Evolutionary conservation across 306 rosid species (phyloP), one percentile per base, ranked within the genome.

Genomic region (Sechiopsis laciniata): DNA sequence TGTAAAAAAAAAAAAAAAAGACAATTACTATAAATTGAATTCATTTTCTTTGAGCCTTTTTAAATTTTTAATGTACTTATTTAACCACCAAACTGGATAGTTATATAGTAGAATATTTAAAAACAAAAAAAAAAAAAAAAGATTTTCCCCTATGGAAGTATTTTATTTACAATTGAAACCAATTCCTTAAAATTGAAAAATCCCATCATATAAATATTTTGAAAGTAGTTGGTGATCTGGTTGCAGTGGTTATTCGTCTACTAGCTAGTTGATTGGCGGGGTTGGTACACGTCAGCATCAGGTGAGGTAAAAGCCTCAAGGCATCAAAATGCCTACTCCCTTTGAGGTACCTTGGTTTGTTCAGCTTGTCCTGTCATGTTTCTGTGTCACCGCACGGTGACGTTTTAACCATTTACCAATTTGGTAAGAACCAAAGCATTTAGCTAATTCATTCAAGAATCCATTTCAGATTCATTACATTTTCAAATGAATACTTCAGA

Each of bases 251-350:
- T 19, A 26, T 5, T 2, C 26, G 16, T 65, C 17, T 29, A 40
- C 71, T 12, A 16, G 52, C 26, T 17, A 65, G 71, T 0, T 65
- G 32, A 42, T 65, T 65, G 71, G 37, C 11, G 55, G 72, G 55
- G 55, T 37, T n/a, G 72, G 72, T 42, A 67, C 72, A 67, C 56
- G 55, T 67, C 56, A 67, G 72, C 72, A 67, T 67, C 55, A 67
- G 72, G 11, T 19, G 55, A 20, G 55, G 19, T 45, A 26, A 15
- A 10, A 0, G 37, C 4, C 7, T 14, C 10, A 42, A 17, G 4
- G 16, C n/a, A 66, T 21, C 53, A 42, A 42, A 66, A 42, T 66
- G 35, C 2, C 54, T 32, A 65, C 17, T 32, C 15, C 10, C 37
- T 24, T n/a, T 9, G 12, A 12, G n/a, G 40, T 24, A 4, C 26